Base-by-base conservation (phyloP, 805 yeast genomes). In the Tetrapisispora nanseiensis region DNA sequence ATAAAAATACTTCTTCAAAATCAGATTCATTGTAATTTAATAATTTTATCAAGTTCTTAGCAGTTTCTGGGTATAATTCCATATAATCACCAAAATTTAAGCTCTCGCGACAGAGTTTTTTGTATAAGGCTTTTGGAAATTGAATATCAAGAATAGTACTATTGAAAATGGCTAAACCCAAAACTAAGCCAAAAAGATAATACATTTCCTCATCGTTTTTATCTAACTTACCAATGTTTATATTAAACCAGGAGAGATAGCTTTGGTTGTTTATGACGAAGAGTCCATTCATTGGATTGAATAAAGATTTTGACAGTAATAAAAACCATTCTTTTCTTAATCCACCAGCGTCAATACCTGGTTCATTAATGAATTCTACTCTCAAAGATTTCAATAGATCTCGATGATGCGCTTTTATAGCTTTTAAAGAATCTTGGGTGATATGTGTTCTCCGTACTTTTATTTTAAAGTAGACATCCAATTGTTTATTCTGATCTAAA, bases 291-390 rank as follows among this genome's bases (percentile, higher is more conserved):
- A 68, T 66, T 2, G 87, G 82, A 52, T 73, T 74, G 56, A 89
- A 83, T 2, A 90, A 59, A 21, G 81, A 80, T 44, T 74, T 75
- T 1, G 84, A 78, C 31, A 92, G 65, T 31, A 89, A 62, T 37
- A 78, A 67, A 60, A 92, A 89, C 98, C 98, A 90, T 55, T 90
- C 98, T 55, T 87, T 89, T 52, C 82, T 77, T 45, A 90, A 69
- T 0, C 98, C 98, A 2, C 98, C 97, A 1, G 87, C 97, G 65
- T 90, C 98, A 19, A 90, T 75, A 0, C 97, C 98, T 0, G 89
- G 94, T 56, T 90, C 98, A 45, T 80, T 80, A 4, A 81, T 65
- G 59, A 92, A 90, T 52, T 84, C 89, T 8, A 92, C 81, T 47
- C 77, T 72, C 24, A 90, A 62, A 1, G 86, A 74, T 55, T 89